Conservation (phyloP, 2,329 filamentous ascomycete genomes). For the Fonsecaea nubica region DNA sequence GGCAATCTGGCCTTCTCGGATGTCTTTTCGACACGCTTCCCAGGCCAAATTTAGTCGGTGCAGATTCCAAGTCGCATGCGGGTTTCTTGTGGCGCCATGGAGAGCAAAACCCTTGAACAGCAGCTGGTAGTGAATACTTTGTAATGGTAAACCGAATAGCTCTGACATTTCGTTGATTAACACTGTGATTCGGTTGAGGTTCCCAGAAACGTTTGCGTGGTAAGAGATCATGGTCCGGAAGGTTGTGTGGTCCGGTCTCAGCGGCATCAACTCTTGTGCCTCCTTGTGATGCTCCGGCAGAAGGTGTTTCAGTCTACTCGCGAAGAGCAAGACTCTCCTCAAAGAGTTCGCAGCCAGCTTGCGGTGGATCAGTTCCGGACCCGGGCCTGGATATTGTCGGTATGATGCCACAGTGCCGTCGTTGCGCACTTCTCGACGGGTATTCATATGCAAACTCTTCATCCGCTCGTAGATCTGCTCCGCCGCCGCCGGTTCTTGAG, state of each 20-base stretch:
- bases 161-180: slow-evolving; percentile 81
- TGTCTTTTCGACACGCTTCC: slow-evolving; percentile 63
- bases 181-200: slow-evolving; percentile 72
- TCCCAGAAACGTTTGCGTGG: slow-evolving; percentile 70
- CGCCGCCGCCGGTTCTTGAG: slow-evolving; percentile 77
- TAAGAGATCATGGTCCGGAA: slow-evolving; percentile 81
- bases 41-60: slow-evolving; percentile 72
- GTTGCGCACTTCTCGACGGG: slow-evolving; percentile 48
- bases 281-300: slow-evolving; percentile 63
- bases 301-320: slow-evolving; percentile 51
- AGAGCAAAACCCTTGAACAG: slow-evolving; percentile 81
- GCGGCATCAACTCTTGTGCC: slow-evolving; percentile 69
- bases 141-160: slow-evolving; percentile 68
- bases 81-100: slow-evolving; percentile 66
- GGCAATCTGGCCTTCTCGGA: slow-evolving; percentile 38
- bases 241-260: slow-evolving; percentile 77
- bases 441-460: slow-evolving; percentile 64
- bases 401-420: slow-evolving; percentile 36
- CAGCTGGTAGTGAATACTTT: slow-evolving; percentile 78
- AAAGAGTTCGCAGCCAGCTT: slow-evolving; percentile 53
- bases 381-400: slow-evolving; percentile 44
- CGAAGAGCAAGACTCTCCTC: slow-evolving; percentile 56
- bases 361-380: slow-evolving; percentile 48
- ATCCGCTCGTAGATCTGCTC: slow-evolving; percentile 83
- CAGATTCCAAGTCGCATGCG: slow-evolving; percentile 73